Base-by-base conservation (phyloP, 345 rosid genomes). In the Lagerstroemia speciosa region DNA sequence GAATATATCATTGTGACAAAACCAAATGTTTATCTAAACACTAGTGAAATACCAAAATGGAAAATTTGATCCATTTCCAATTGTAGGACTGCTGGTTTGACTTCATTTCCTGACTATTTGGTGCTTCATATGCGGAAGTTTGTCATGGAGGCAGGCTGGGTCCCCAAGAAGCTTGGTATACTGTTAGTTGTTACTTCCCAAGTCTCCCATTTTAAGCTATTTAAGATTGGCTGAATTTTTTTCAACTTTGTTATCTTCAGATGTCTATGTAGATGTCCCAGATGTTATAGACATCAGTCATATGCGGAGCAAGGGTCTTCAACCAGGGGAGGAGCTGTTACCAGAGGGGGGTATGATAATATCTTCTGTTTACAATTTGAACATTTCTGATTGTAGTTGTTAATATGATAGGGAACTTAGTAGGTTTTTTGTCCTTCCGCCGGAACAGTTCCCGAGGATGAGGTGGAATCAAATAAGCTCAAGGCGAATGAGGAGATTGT, bases 131-230 rank as follows among this genome's bases (percentile, higher is more conserved):
- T 94, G 97, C 80, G 92, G 65, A 94, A 88, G 76, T 94, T 94
- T 77, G 96, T 94, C 41, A 84, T 94, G 96, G 98, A 88, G 73
- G 96, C 72, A 27, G 99, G 99, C 74, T 94, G 98, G 99, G 99
- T 94, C 75, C 99, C 99, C 26, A 94, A 92, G 77, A 94, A 92
- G 79, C 99, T 94, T 64, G 98, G 99, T 94, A 82, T 67, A 62
- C 45, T 78, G 69, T 37, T 58, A 12, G 53, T 50, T 29, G 72
- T 62, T 58, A 19, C 40, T 68, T 73, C 60, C 17, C 62, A 36
- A n/a, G 67, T 52, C 34, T 75, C 72, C 70, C 65, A 26, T 8
- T 43, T 62, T 14, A 15, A 31, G 62, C 4, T 31, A 33, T 53
- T 29, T 64, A 66, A 62, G 69, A 78, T 24, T 64, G 65, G 14